Conservation (phyloP, 192 early-diverging fungal species). For the Coemansia sp. region DNA sequence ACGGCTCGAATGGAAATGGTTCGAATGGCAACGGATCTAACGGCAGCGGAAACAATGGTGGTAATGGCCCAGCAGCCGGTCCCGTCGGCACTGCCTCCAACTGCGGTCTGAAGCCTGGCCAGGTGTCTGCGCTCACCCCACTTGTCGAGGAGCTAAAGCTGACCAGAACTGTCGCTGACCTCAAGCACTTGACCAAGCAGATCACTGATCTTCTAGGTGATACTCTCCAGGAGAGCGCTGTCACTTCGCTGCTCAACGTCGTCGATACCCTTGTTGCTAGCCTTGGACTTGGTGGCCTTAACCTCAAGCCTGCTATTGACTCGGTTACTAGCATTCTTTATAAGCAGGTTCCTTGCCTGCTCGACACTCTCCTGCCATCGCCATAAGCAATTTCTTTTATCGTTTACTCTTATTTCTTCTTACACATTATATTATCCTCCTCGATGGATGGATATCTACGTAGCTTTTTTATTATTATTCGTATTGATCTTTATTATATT, state of each 20-base stretch:
- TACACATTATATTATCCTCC: background rate
- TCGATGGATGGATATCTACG: background rate
- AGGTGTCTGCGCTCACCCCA: constrained; percentile 43
- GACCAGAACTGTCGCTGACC: constrained; percentile 42
- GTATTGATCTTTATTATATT: background rate
- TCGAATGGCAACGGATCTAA: constrained; percentile 5
- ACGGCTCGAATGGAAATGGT: constrained; percentile 25
- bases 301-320: constrained; percentile 51
- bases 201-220: constrained; percentile 50
- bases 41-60: constrained; percentile 5
- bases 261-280: constrained; percentile 43
- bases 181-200: constrained; percentile 51
- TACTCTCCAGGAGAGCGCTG: constrained; percentile 45
- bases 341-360: constrained; percentile 53
- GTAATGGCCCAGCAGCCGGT: constrained; percentile 18
- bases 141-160: constrained; percentile 50
- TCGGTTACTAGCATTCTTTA: constrained; percentile 46
- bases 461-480: background rate
- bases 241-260: constrained; percentile 38
- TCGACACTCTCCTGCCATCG: constrained; percentile 51
- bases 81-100: constrained; percentile 30
- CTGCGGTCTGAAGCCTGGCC: constrained; percentile 40
- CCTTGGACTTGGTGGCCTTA: constrained; percentile 48
- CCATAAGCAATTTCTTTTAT: constrained; percentile 13
- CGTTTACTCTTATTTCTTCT: background rate